phyloP scores from a whole-genome alignment of 495 filamentous ascomycete species.

The Podospora pseudoanserina region DNA sequence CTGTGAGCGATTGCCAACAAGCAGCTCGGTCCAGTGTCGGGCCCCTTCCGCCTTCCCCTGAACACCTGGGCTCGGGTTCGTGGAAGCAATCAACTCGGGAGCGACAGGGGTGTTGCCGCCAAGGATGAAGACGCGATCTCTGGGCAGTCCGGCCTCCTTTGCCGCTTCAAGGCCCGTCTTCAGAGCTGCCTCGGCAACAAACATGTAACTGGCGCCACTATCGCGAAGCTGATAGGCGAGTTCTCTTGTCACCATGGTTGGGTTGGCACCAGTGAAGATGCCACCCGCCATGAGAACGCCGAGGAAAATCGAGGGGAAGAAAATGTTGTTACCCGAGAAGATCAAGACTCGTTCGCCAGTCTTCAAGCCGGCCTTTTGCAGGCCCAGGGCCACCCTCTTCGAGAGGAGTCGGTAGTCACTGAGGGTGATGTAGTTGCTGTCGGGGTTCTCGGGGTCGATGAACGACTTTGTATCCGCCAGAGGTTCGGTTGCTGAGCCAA shows the following conservation, averaged over 20 bases:
- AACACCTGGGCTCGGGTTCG: conserved; percentile 37
- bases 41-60: conserved; percentile 36
- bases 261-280: conserved; percentile 77
- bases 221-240: conserved; percentile 72
- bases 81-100: conserved; percentile 38
- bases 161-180: conserved; percentile 66
- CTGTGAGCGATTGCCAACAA: conserved; percentile 37
- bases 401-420: conserved; percentile 61
- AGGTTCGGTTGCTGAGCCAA: conserved; percentile 29
- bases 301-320: conserved; percentile 68
- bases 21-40: conserved; percentile 43
- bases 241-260: conserved; percentile 66
- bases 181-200: conserved; percentile 55
- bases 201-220: conserved; percentile 60
- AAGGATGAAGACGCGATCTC: conserved; percentile 46
- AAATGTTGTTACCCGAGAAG: conserved; percentile 68
- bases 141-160: conserved; percentile 57
- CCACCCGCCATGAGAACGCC: conserved; percentile 75
- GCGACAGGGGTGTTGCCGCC: conserved; percentile 31
- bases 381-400: conserved; percentile 67
- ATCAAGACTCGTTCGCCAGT: conserved; percentile 69
- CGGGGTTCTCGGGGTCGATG: conserved; percentile 55
- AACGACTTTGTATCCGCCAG: conserved; percentile 39
- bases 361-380: conserved; percentile 61
- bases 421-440: conserved; percentile 40